These are phyloP conservation scores for Penicillium concentricum DNA, from an alignment of 2,329 filamentous ascomycete species.

Conservation along the genomic window DNA sequence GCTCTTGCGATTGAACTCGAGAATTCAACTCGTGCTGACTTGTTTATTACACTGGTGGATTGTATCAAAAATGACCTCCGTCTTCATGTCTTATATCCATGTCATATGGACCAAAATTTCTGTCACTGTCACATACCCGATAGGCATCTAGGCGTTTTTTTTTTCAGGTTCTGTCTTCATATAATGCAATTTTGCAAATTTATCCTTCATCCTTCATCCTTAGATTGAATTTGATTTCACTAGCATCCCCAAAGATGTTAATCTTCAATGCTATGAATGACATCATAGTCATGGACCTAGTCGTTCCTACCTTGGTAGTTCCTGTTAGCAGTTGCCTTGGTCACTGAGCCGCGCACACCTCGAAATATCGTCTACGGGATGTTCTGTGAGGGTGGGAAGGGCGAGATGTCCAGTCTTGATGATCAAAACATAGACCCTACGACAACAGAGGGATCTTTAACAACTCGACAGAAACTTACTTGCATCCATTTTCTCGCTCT, in stretches of 20 bases:
- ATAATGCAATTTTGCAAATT: slow-evolving; percentile 3
- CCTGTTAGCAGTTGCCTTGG: too few relatives aligned
- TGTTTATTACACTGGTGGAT: background rate
- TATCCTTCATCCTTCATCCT: slow-evolving; percentile 6
- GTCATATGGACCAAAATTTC: slow-evolving; percentile 13
- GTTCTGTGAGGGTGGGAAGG: too few relatives aligned
- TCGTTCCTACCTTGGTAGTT: too few relatives aligned
- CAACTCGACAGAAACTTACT: background rate
- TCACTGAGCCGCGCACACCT: too few relatives aligned
- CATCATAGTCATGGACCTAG: too few relatives aligned
- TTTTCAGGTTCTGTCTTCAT: slow-evolving; percentile 3
- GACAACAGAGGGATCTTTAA: too few relatives aligned
- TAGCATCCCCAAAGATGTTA: background rate
- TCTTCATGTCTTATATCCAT: slow-evolving; percentile 4
- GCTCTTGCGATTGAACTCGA: background rate
- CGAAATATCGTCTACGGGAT: too few relatives aligned
- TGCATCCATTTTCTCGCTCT: background rate
- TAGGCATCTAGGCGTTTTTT: slow-evolving; percentile 9
- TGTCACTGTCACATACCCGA: slow-evolving; percentile 13
- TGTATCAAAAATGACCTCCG: background rate
- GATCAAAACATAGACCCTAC: too few relatives aligned
- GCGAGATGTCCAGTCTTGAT: too few relatives aligned
- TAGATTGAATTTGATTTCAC: background rate
- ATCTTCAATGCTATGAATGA: too few relatives aligned
- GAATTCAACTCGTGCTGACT: background rate